Base-by-base conservation (phyloP, 2,329 filamentous ascomycete genomes). In the Epichloe scottii region DNA sequence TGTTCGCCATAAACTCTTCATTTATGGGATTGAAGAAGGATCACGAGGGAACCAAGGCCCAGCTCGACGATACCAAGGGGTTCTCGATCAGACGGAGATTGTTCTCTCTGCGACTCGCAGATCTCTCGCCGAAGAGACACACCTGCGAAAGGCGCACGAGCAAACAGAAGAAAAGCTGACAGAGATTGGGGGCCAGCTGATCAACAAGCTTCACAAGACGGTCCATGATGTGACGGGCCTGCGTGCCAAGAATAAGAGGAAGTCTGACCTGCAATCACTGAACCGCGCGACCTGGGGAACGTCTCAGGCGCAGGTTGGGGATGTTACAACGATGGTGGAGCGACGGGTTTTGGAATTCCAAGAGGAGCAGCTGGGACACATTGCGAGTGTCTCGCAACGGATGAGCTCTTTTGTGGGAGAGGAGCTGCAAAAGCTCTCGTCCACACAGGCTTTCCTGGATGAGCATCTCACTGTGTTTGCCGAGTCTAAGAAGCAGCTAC, bases 1-100 rank as follows among this genome's bases (percentile, higher is more conserved):
- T 98, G 0, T 90, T 95, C 64, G 80, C 82, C 11, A 71, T 97
- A 38, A 95, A 87, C 0, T 89, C 85, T 41, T 89, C 82, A 57
- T 95, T 97, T 65, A 89, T 90, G 69, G 82, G 79, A 1, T 68
- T 97, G 59, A 95, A 93, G 68, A 89, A 90, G 63, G 89, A 96
- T 54, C 87, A 94, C 54, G 91, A 98, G 57, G 75, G 79, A 17
- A 89, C 85, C 0, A 84, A 78, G 52, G 62, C 76, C 4, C 75
- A 79, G 49, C 76, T 98, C 3, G 86, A 91, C 50, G 82, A 87
- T 37, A 94, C 91, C 0, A 85, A 89, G 60, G 81, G 80, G 73
- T 95, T 4, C 75, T 97, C 12, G 86, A 91, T 53, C 87, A 95
- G 66, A 96, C 90, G 0, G 91, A 97, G 59, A 78, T 87, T 35